Evolutionary conservation across 768 basidiomycete genomes (phyloP).

Genomic region (Xerocomellus intermedius): DNA sequence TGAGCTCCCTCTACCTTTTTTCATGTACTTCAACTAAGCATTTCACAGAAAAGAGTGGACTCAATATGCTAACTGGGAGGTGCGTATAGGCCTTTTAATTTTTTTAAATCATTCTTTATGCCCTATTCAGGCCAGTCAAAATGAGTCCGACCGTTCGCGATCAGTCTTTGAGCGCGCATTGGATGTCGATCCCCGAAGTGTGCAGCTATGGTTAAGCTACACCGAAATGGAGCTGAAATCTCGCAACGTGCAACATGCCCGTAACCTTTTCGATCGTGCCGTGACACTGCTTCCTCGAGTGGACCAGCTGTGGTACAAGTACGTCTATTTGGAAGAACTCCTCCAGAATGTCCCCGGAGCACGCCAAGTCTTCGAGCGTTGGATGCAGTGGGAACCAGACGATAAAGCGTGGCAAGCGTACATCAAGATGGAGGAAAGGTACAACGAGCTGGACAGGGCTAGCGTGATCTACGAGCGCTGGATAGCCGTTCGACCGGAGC

Average conservation of each 20-base stretch:
- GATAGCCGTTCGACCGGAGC: constrained; percentile 74
- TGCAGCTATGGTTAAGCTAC: constrained; percentile 92
- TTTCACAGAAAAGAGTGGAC: constrained; percentile 75
- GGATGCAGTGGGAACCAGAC: constrained; percentile 99
- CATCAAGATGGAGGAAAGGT: constrained; percentile 95
- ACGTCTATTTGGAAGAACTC: constrained; percentile 96
- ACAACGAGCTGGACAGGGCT: constrained; percentile 87
- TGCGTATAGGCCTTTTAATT: constrained; percentile 27
- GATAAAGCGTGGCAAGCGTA: constrained; percentile 99
- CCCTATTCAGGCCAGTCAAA: constrained; percentile 75
- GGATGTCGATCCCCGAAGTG: constrained; percentile 88
- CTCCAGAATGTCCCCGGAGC: constrained; percentile 95
- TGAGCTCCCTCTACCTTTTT: constrained; percentile 33
- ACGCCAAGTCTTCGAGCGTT: constrained; percentile 96
- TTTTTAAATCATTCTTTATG: not conserved
- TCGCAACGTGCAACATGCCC: constrained; percentile 94
- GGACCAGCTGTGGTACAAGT: constrained; percentile 99
- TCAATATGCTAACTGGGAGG: constrained; percentile 86
- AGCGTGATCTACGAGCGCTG: constrained; percentile 92
- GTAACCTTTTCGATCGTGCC: constrained; percentile 95
- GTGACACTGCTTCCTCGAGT: constrained; percentile 95
- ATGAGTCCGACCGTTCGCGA: constrained; percentile 91
- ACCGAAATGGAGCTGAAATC: constrained; percentile 98
- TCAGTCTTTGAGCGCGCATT: constrained; percentile 96
- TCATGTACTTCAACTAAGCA: not conserved